A percentile compares a stretch with the other conserved stretches of the same genome.
phyloP scores from a whole-genome alignment of 768 basidiomycete genomes.

The Russula emetica region DNA sequence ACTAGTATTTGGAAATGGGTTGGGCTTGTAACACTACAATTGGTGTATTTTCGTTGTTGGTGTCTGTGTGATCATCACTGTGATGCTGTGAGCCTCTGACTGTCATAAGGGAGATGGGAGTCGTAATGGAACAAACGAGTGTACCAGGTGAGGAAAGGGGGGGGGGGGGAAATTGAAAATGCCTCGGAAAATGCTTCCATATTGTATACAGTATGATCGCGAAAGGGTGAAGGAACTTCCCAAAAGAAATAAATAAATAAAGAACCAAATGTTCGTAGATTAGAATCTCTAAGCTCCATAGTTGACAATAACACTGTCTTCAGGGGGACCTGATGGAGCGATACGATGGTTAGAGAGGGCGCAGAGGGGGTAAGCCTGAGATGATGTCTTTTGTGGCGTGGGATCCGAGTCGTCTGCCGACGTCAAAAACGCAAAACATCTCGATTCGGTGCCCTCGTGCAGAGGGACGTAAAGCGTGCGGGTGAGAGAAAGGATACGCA shows the following conservation, averaged over 20 bases:
- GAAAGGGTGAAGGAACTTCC: neutral
- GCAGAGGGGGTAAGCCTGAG: neutral
- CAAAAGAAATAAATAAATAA: neutral
- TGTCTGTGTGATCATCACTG: neutral
- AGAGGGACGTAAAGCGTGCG: neutral
- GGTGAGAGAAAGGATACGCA: constrained; percentile 4
- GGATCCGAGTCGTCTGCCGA: neutral
- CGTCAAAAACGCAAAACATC: neutral
- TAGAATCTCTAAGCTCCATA: neutral
- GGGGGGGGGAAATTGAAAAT: neutral
- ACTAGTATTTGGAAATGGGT: no score
- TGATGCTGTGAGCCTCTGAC: neutral
- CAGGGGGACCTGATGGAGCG: neutral
- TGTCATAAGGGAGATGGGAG: neutral
- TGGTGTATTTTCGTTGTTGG: no score
- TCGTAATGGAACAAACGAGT: neutral
- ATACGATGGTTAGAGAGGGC: neutral
- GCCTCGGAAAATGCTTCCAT: neutral
- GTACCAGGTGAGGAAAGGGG: neutral
- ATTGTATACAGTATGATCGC: neutral
- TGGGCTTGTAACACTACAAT: no score
- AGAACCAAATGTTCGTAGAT: neutral
- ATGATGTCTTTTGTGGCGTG: neutral
- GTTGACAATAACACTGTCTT: neutral
- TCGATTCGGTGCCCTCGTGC: constrained; percentile 1